Base-by-base conservation (phyloP, 495 filamentous ascomycete species). In the Penicillium canescens region DNA sequence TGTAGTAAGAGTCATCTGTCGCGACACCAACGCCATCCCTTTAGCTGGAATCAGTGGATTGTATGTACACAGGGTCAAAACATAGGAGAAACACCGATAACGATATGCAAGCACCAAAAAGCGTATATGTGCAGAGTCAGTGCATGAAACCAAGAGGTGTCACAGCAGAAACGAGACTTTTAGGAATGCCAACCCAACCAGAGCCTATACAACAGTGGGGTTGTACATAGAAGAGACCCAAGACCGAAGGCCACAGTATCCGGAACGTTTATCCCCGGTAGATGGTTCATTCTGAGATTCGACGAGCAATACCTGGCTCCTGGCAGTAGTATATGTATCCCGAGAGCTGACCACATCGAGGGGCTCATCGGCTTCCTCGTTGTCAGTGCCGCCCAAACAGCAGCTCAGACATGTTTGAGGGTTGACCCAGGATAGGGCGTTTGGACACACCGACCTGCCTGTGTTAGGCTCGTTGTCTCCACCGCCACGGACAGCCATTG, bases 321-420 rank as follows among this genome's bases (percentile, higher is more conserved):
- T 54, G 3, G 70, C 70, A 26, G 70, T 74, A 12, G 59, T 33
- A 57, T 67, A 72, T 1, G 68, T 70, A 0, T 74, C 68, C 11
- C 54, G 46, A 6, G 63, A 69, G 6, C 28, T 42, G 33, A 50
- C 60, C 14, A 42, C 38, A 8, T 63, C 50, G 1, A 65, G 38
- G 23, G 26, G 16, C 11, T 28, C 24, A 23, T 62, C 55, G 3
- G 26, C n/a, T 11, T 60, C 54, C 7, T 56, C 44, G 12, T 37
- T 20, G 9, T 31, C 28, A 31, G 28, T 7, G 2, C 36, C 16
- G 3, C 16, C 46, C n/a, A 50, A 23, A 41, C 65, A 66, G 34
- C 65, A 60, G 42, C 50, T 65, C 37, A 61, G 50, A 26, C 51
- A 65, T 13, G 54, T 35, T 11, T 54, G 59, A 7, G 42, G 36